phyloP scores from a whole-genome alignment of 2,329 filamentous ascomycete genomes.

The Calonectria pauciramosa region DNA sequence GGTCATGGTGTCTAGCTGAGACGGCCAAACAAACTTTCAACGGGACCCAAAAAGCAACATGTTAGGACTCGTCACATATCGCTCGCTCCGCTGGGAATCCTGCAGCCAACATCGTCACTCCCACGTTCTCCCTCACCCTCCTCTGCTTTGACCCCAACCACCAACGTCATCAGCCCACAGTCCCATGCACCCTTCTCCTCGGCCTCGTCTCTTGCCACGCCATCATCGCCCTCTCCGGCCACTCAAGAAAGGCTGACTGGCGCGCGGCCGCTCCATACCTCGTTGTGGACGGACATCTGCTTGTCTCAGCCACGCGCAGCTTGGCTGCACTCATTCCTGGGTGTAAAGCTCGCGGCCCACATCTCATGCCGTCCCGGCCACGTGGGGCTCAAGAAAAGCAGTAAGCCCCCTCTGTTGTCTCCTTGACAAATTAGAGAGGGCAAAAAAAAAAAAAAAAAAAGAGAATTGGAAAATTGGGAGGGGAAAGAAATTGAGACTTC shows the following conservation, averaged over 20 bases:
- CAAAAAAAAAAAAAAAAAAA: not conserved
- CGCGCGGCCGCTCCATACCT: slow-evolving; percentile 6
- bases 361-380: slow-evolving; percentile 15
- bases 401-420: slow-evolving; percentile 7
- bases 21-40: slow-evolving; percentile 6
- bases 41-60: not conserved
- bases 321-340: slow-evolving; percentile 14
- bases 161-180: not conserved
- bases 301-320: slow-evolving; percentile 13
- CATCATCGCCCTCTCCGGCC: not conserved
- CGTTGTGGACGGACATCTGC: slow-evolving; percentile 9
- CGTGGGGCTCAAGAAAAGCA: slow-evolving; percentile 11
- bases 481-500: not conserved
- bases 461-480: not conserved
- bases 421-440: not conserved
- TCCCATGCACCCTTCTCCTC: not conserved
- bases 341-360: slow-evolving; percentile 3
- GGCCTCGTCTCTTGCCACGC: not conserved
- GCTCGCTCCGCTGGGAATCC: not conserved
- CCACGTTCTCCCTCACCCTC: not conserved
- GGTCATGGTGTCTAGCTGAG: slow-evolving; percentile 5
- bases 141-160: slow-evolving; percentile 3
- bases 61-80: slow-evolving; percentile 17
- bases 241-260: not conserved
- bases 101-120: slow-evolving; percentile 5